phyloP scores from a whole-genome alignment of 805 yeast genomes.

The Kluyveromyces wickerhamii region DNA sequence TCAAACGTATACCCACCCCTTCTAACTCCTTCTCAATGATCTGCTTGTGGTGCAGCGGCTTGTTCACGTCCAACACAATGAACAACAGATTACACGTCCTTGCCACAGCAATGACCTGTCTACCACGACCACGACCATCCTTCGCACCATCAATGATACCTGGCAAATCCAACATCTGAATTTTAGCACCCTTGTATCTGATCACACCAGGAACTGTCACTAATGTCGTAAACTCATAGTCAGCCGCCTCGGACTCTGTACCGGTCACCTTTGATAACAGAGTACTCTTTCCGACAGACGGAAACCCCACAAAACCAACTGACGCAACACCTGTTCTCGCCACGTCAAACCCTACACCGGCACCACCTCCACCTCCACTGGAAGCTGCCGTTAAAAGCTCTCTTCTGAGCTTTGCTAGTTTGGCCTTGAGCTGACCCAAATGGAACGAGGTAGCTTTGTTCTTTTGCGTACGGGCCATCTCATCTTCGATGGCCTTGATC shows the following conservation, averaged over 20 bases:
- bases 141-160: conserved; percentile 90
- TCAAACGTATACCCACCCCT: conserved; percentile 94
- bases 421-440: conserved; percentile 95
- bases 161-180: conserved; percentile 90
- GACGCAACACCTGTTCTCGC: conserved; percentile 98
- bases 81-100: conserved; percentile 91
- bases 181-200: conserved; percentile 92
- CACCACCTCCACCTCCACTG: conserved; percentile 81
- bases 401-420: conserved; percentile 88
- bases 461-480: conserved; percentile 96
- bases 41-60: conserved; percentile 89
- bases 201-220: conserved; percentile 97
- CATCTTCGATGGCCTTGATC: conserved; percentile 87
- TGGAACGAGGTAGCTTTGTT: conserved; percentile 97
- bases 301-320: conserved; percentile 97
- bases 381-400: conserved; percentile 70
- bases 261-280: conserved; percentile 84
- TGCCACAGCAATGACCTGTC: conserved; percentile 98
- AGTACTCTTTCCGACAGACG: conserved; percentile 85
- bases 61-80: conserved; percentile 91
- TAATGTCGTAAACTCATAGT: conserved; percentile 92
- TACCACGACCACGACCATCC: conserved; percentile 89
- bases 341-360: conserved; percentile 93
- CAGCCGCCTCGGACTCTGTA: conserved; percentile 96
- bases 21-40: conserved; percentile 92